A percentile compares a stretch with the other conserved stretches of the same genome.
Conservation (phyloP, 2,329 filamentous ascomycete genomes). For the Fonsecaea erecta region DNA sequence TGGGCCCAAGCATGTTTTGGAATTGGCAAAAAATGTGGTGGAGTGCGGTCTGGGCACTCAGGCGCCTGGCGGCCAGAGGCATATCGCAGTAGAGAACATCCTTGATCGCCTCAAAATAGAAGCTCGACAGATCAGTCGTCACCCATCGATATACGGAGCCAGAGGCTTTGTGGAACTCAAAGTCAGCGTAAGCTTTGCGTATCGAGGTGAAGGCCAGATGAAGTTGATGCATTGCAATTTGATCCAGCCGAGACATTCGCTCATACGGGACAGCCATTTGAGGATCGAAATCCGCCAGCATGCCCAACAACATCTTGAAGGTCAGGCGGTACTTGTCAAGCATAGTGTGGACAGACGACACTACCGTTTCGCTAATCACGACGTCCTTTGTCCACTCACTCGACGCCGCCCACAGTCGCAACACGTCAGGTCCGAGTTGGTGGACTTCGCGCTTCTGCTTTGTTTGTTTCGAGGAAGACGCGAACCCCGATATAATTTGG, state of each 20-base stretch:
- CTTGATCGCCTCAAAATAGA: slow-evolving; percentile 92
- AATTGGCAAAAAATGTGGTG: slow-evolving; percentile 71
- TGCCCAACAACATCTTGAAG: slow-evolving; percentile 87
- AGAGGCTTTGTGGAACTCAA: slow-evolving; percentile 82
- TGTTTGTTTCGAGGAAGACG: slow-evolving; percentile 53
- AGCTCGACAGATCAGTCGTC: slow-evolving; percentile 80
- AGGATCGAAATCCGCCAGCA: slow-evolving; percentile 63
- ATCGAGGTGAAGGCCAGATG: slow-evolving; percentile 68
- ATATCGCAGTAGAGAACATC: slow-evolving; percentile 87
- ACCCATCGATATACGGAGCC: slow-evolving; percentile 79
- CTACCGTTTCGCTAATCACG: slow-evolving; percentile 74
- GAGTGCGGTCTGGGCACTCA: slow-evolving; percentile 61
- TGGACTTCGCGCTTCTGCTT: slow-evolving; percentile 60
- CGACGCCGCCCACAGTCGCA: slow-evolving; percentile 88
- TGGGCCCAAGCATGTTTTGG: slow-evolving; percentile 76
- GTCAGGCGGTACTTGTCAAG: slow-evolving; percentile 88
- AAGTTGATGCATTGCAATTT: slow-evolving; percentile 78
- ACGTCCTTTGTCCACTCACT: slow-evolving; percentile 92
- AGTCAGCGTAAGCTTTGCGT: slow-evolving; percentile 66
- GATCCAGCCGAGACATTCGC: slow-evolving; percentile 60
- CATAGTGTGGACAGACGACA: slow-evolving; percentile 75
- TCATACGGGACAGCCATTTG: slow-evolving; percentile 46
- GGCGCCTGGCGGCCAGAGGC: slow-evolving; percentile 64
- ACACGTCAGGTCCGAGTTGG: slow-evolving; percentile 78
- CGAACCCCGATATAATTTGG: slow-evolving; percentile 81